These are phyloP conservation scores for Trichoderma sp. DNA, from an alignment of 2,329 filamentous ascomycete species.

Conservation along the genomic window DNA sequence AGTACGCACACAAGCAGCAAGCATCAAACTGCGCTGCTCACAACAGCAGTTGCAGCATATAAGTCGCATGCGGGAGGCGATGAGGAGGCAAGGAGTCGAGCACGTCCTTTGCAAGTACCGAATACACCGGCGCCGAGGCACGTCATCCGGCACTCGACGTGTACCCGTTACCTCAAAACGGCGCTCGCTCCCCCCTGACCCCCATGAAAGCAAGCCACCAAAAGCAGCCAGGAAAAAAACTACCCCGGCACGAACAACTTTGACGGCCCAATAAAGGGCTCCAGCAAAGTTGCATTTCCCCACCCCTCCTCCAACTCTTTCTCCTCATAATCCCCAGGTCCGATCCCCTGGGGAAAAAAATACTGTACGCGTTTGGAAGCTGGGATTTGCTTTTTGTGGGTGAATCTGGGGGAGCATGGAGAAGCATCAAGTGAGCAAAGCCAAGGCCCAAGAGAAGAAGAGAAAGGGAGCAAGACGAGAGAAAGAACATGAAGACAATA, in stretches of 20 bases:
- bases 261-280: neutral
- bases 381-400: neutral
- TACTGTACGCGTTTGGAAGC: neutral
- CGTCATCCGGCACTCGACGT: conserved; percentile 3
- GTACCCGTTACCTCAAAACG: conserved; percentile 1
- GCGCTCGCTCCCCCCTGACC: neutral
- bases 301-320: neutral
- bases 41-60: neutral
- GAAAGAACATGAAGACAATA: neutral
- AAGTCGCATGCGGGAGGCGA: conserved; percentile 12
- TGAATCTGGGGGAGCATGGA: neutral
- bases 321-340: neutral
- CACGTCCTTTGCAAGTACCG: neutral
- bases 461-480: neutral
- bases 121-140: neutral
- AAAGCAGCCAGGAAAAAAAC: neutral
- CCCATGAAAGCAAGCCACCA: conserved; percentile 1
- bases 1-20: no score
- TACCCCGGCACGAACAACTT: neutral
- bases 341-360: conserved; percentile 1
- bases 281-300: neutral
- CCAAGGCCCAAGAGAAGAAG: neutral
- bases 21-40: neutral
- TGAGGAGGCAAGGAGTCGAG: neutral
- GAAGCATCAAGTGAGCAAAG: neutral